These are phyloP conservation scores for Peniophora sp. DNA, from an alignment of 1,284 basidiomycete genomes.

Conservation along the genomic window DNA sequence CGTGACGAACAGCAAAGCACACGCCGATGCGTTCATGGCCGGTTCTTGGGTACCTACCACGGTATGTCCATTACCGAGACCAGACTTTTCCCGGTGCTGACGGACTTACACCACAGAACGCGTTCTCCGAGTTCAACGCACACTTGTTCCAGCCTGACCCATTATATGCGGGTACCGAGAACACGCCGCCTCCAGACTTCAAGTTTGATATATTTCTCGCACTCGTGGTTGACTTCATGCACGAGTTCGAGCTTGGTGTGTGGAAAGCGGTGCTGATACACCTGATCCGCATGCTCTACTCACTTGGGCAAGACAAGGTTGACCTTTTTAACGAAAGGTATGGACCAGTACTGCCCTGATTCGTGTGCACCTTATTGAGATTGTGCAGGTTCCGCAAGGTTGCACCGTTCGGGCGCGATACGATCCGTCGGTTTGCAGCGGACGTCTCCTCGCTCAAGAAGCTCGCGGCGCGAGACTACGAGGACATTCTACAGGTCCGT, in stretches of 20 bases:
- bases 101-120: background rate
- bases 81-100: background rate
- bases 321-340: background rate
- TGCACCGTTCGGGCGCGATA: background rate
- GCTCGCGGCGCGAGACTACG: background rate
- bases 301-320: background rate
- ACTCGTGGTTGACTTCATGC: background rate
- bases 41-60: background rate
- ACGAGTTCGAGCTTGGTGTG: background rate
- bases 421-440: background rate
- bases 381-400: background rate
- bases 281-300: background rate
- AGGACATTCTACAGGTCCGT: background rate
- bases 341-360: background rate
- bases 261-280: background rate
- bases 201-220: background rate
- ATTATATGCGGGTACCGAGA: too few relatives aligned
- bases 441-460: background rate
- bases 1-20: background rate
- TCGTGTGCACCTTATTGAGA: background rate
- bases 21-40: background rate
- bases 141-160: too few relatives aligned
- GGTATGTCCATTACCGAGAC: background rate
- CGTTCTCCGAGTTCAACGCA: background rate
- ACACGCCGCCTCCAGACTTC: background rate